Base-by-base conservation (phyloP, 306 rosid genomes). In the Gastrolobium villosum region DNA sequence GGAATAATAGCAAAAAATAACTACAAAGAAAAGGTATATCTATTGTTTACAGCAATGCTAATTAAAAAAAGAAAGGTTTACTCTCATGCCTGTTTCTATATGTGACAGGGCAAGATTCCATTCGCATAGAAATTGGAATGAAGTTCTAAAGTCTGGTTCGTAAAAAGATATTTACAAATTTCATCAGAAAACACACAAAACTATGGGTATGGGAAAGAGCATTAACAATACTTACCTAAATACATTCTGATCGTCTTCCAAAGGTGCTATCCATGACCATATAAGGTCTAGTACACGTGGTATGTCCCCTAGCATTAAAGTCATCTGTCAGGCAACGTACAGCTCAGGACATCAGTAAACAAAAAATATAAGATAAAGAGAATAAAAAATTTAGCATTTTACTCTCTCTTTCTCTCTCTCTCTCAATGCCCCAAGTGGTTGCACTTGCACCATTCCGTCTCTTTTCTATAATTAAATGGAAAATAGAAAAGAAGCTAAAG, bases 201-300 rank as follows among this genome's bases (percentile, higher is more conserved):
- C 6, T 41, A 30, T 75, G 52, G 84, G 36, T 36, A 61, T 34
- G 77, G 48, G 54, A 78, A 83, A 80, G 69, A 72, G 71, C 64
- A 28, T 69, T 62, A 72, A 32, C 74, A 82, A 32, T 60, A 65
- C 76, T 81, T 62, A 88, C 99, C 99, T 88, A 83, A 89, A 89
- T 71, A 77, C 86, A 84, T 87, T 85, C 26, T 89, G 88, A 75
- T 87, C 92, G 50, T 91, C 94, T 61, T 93, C 98, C 49, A 87
- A 85, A 61, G 99, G 98, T 45, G 98, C 94, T 87, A 95, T 88
- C 99, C 99, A 95, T 20, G 94, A 91, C 99, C 99, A 95, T 81
- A 95, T 86, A 75, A 95, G 89, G 73, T 92, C 99, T 84, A 95
- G 89, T 67, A 95, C 80, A 76, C 85, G 88, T 57, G 97, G 96